These are phyloP conservation scores for Polychaeton citri DNA, from an alignment of 2,329 filamentous ascomycete genomes.

Conservation along the genomic window DNA sequence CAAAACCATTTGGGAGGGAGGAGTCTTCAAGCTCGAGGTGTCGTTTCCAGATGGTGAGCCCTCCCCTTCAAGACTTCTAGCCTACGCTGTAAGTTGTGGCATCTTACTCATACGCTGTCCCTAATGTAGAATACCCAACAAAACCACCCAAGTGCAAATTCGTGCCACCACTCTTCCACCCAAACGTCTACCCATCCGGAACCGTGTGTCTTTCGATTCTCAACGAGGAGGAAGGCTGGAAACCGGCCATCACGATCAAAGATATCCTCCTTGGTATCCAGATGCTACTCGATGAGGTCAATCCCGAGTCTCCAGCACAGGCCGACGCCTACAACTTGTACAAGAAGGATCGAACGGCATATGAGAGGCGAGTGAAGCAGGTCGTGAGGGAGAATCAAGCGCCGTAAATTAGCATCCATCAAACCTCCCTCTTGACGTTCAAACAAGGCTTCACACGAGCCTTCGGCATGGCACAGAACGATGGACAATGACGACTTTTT, in stretches of 20 bases:
- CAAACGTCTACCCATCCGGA: conserved; percentile 95
- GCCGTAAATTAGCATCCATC: conserved; percentile 36
- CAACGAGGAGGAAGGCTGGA: conserved; percentile 98
- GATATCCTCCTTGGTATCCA: conserved; percentile 94
- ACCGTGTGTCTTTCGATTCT: conserved; percentile 95
- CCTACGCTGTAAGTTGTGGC: neutral
- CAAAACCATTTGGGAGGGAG: conserved; percentile 96
- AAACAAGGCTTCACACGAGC: too few species aligned
- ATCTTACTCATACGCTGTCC: neutral
- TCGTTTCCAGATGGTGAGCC: conserved; percentile 82
- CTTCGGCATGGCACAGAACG: too few species aligned
- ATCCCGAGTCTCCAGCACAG: conserved; percentile 91
- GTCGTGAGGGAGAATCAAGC: conserved; percentile 84
- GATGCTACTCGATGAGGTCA: conserved; percentile 88
- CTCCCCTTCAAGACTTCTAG: too few species aligned
- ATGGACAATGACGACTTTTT: too few species aligned
- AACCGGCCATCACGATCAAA: conserved; percentile 95
- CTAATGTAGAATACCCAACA: conserved; percentile 72
- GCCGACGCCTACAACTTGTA: conserved; percentile 95
- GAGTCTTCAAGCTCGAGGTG: conserved; percentile 86
- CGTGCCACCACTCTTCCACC: conserved; percentile 87
- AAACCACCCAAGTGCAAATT: conserved; percentile 99
- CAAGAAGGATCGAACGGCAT: conserved; percentile 76
- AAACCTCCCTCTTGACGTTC: conserved; percentile 40
- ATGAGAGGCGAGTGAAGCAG: conserved; percentile 75